phyloP scores from a whole-genome alignment of 371 early-diverging fungal genomes.

The Thermomucor indicae-seudaticae region DNA sequence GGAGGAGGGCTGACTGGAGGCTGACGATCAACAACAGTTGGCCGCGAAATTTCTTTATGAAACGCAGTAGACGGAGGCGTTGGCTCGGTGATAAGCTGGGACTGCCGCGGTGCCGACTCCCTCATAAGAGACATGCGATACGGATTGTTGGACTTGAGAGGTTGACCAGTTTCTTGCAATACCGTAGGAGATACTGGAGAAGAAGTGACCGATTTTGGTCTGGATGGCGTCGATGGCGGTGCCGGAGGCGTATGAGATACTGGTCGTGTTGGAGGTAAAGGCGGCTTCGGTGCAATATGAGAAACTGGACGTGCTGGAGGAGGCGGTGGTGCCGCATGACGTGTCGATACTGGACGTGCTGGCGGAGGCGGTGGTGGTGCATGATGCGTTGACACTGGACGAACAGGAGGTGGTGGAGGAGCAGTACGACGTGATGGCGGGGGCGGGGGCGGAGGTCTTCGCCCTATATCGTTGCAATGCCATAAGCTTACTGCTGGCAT shows the following conservation, averaged over 20 bases:
- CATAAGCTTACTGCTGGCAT: not conserved
- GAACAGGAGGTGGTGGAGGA: slow-evolving; percentile 16
- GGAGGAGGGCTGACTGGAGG: not conserved
- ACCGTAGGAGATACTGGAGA: not conserved
- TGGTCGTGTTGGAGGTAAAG: slow-evolving; percentile 3
- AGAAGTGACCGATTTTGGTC: not conserved
- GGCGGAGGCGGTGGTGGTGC: slow-evolving; percentile 25
- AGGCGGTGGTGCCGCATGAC: not conserved
- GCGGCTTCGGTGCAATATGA: slow-evolving; percentile 1
- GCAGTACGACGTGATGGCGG: slow-evolving; percentile 9
- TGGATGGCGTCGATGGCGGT: not conserved
- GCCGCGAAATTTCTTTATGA: not conserved
- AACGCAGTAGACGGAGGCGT: not conserved
- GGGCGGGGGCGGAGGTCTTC: slow-evolving; percentile 43
- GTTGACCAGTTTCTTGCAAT: not conserved
- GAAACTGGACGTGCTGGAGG: slow-evolving; percentile 5
- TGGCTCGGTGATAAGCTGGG: not conserved
- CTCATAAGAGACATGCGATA: slow-evolving; percentile 6
- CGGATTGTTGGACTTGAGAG: slow-evolving; percentile 11
- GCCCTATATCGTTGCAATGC: slow-evolving; percentile 14
- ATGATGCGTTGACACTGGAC: slow-evolving; percentile 6
- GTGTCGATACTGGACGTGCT: slow-evolving; percentile 3
- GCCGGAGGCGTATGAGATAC: not conserved
- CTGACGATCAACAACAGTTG: not conserved
- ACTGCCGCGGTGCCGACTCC: not conserved